A percentile compares a stretch with the other conserved stretches of the same genome.
Evolutionary conservation across 2,329 filamentous ascomycete genomes (phyloP).

Genomic region (Ophiocordyceps unilateralis): DNA sequence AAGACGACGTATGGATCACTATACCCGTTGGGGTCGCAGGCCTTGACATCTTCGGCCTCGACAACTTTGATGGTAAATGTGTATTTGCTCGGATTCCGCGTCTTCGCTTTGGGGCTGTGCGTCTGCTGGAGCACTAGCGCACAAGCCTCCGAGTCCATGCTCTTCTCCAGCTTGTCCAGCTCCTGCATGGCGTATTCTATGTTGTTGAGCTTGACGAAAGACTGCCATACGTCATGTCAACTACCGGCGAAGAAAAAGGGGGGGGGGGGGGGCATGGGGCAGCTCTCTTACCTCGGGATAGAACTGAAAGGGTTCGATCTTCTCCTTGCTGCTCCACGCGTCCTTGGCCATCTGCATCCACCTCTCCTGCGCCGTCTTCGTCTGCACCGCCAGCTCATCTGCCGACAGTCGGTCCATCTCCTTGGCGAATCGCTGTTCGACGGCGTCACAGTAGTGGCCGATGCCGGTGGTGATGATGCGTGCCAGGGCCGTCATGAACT

Average conservation of each 20-base stretch:
- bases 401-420: conserved; percentile 90
- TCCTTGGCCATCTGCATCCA: conserved; percentile 90
- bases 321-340: conserved; percentile 80
- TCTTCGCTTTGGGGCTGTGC: conserved; percentile 49
- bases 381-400: conserved; percentile 63
- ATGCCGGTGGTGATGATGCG: conserved; percentile 73
- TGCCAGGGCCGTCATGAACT: conserved; percentile 88
- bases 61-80: conserved; percentile 99
- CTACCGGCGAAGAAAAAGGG: not conserved
- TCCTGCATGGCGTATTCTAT: conserved; percentile 88
- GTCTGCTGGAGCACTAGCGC: conserved; percentile 63
- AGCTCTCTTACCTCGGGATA: conserved; percentile 61
- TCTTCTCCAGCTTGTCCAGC: conserved; percentile 74
- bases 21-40: conserved; percentile 86
- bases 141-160: conserved; percentile 82
- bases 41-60: conserved; percentile 91
- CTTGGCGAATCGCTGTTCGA: conserved; percentile 68
- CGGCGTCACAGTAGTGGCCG: conserved; percentile 75
- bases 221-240: conserved; percentile 32
- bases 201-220: conserved; percentile 94
- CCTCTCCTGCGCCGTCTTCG: conserved; percentile 75
- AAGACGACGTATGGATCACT: conserved; percentile 97
- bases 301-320: conserved; percentile 92
- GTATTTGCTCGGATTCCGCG: conserved; percentile 64
- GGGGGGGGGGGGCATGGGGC: no score